Conservation (phyloP, 352 stramenopile genomes). For the Phytophthora melonis region DNA sequence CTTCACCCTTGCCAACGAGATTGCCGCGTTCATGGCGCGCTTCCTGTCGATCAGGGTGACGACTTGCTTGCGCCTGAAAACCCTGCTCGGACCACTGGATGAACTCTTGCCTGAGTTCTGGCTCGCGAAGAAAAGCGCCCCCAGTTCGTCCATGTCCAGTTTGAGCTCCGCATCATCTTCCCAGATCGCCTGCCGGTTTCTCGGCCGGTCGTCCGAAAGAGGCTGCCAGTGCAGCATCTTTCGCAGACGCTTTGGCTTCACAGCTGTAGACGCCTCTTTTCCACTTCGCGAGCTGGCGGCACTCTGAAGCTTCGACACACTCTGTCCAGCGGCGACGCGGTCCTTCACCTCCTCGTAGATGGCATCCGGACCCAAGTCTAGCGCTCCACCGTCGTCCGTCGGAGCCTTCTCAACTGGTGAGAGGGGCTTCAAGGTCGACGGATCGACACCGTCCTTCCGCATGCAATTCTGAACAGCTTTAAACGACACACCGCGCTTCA, state of each 20-base stretch:
- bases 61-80: slow-evolving; percentile 78
- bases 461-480: slow-evolving; percentile 81
- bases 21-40: slow-evolving; percentile 97
- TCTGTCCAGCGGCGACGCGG: slow-evolving; percentile 43
- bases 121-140: slow-evolving; percentile 88
- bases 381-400: neutral
- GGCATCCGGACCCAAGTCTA: slow-evolving; percentile 63
- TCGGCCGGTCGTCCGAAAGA: slow-evolving; percentile 85
- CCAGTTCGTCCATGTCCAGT: slow-evolving; percentile 89
- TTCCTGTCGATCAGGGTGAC: slow-evolving; percentile 96
- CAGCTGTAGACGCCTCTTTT: neutral
- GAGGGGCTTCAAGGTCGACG: slow-evolving; percentile 41
- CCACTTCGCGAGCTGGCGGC: no score
- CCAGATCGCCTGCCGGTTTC: slow-evolving; percentile 85
- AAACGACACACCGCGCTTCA: slow-evolving; percentile 74
- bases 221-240: slow-evolving; percentile 93
- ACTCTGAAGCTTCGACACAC: slow-evolving; percentile 49
- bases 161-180: slow-evolving; percentile 83
- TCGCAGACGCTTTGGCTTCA: slow-evolving; percentile 48
- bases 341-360: slow-evolving; percentile 74
- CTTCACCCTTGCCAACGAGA: slow-evolving; percentile 96
- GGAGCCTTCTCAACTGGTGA: neutral
- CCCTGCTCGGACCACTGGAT: slow-evolving; percentile 38
- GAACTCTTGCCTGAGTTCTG: slow-evolving; percentile 60
- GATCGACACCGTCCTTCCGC: slow-evolving; percentile 67